These are phyloP conservation scores for Schrenkiella parvula DNA, from an alignment of 345 rosid species.

Conservation along the genomic window DNA sequence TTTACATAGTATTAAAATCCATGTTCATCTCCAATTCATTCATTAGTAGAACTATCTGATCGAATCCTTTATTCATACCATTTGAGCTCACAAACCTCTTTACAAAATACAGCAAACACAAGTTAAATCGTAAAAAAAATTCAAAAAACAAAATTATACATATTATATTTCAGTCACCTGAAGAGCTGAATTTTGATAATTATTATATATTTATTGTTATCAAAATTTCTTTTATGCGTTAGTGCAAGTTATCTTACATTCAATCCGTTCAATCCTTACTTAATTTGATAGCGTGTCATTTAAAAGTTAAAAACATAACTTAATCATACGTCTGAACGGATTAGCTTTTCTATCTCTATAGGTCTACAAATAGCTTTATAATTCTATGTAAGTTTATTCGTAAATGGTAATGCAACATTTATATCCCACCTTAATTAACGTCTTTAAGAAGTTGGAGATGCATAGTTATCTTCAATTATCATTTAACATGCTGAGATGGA, in stretches of 20 bases:
- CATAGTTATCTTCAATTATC: not conserved
- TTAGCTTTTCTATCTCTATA: not conserved
- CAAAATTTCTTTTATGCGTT: not conserved
- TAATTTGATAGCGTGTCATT: not conserved
- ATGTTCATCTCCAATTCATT: not conserved
- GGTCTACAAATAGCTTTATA: not conserved
- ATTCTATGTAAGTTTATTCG: not conserved
- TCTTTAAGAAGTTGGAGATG: not conserved
- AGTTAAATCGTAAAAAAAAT: no score
- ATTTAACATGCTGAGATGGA: not conserved
- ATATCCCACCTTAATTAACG: conserved; percentile 2
- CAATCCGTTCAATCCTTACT: not conserved
- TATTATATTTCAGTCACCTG: no score
- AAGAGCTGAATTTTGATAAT: no score
- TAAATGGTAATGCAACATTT: conserved; percentile 5
- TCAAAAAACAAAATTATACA: no score
- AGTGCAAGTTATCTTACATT: not conserved
- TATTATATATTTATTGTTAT: not conserved
- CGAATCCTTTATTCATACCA: no score
- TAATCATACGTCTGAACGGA: not conserved
- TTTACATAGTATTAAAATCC: not conserved
- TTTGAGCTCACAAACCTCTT: no score
- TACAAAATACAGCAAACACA: no score
- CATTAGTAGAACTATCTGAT: not conserved
- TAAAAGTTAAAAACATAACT: not conserved